Evolutionary conservation across 2,329 filamentous ascomycete genomes (phyloP).

Genomic region (Colletotrichum gloeosporioides): DNA sequence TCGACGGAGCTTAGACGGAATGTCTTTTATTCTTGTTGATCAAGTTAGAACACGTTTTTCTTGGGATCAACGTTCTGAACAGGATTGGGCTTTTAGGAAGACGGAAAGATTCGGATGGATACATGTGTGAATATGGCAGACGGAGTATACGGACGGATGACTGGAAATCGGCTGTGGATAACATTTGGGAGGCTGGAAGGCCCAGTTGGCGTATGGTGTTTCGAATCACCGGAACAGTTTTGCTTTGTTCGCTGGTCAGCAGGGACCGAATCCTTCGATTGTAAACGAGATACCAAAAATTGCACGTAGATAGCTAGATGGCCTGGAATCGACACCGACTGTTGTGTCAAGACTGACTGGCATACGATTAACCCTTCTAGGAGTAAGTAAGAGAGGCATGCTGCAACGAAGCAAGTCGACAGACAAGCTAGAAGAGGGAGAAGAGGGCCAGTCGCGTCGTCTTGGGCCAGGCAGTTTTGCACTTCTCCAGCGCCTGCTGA

Average conservation of each 20-base stretch:
- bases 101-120: not conserved
- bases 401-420: not conserved
- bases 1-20: not conserved
- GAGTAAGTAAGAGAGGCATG: not conserved
- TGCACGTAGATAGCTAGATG: constrained; percentile 5
- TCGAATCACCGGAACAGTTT: not conserved
- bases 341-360: not conserved
- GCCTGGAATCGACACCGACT: not conserved
- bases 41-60: not conserved
- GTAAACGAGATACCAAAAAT: not conserved
- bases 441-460: not conserved
- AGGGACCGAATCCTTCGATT: not conserved
- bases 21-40: not conserved
- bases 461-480: not conserved
- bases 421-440: not conserved
- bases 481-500: not conserved
- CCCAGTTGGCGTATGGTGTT: not conserved
- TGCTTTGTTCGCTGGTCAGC: not conserved
- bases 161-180: not conserved
- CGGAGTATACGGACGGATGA: not conserved
- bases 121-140: not conserved
- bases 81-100: not conserved
- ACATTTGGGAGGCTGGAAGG: not conserved
- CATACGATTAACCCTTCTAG: not conserved
- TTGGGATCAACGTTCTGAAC: not conserved